phyloP scores from a whole-genome alignment of 768 basidiomycete species.

The Chalciporus sphaerocephalus region DNA sequence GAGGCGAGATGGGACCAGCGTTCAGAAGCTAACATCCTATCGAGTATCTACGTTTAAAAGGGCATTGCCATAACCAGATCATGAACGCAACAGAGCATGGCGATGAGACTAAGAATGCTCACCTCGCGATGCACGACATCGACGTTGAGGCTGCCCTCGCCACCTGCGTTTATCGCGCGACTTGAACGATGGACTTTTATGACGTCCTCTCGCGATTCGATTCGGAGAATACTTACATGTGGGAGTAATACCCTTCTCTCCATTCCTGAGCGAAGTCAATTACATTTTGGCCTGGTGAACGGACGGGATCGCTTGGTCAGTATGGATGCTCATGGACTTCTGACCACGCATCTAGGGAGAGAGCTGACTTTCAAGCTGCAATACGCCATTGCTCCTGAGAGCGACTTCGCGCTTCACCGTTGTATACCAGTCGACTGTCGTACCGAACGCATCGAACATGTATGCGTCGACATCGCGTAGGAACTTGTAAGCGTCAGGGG shows the following conservation, averaged over 20 bases:
- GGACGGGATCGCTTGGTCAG: not conserved
- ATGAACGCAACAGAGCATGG: too few species aligned
- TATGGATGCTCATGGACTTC: not conserved
- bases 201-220: not conserved
- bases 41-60: conserved; percentile 43
- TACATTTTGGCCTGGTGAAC: conserved; percentile 19
- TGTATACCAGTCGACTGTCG: conserved; percentile 43
- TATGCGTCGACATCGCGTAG: conserved; percentile 37
- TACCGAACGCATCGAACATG: conserved; percentile 50
- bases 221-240: conserved; percentile 17
- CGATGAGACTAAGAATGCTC: conserved; percentile 19
- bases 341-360: not conserved
- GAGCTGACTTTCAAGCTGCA: conserved; percentile 15
- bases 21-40: conserved; percentile 45
- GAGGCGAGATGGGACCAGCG: conserved; percentile 50
- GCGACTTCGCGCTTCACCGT: conserved; percentile 20
- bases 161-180: conserved; percentile 40
- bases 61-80: too few species aligned
- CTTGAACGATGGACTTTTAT: conserved; percentile 24
- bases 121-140: conserved; percentile 58
- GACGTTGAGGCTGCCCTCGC: conserved; percentile 45
- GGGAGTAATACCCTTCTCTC: conserved; percentile 44
- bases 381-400: conserved; percentile 8
- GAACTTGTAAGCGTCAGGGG: not conserved
- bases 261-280: conserved; percentile 51